Evolutionary conservation across 176 grass and related monocot species (phyloP), one percentile per base, ranked within the genome.

Genomic region (Cenchrus americanus): DNA sequence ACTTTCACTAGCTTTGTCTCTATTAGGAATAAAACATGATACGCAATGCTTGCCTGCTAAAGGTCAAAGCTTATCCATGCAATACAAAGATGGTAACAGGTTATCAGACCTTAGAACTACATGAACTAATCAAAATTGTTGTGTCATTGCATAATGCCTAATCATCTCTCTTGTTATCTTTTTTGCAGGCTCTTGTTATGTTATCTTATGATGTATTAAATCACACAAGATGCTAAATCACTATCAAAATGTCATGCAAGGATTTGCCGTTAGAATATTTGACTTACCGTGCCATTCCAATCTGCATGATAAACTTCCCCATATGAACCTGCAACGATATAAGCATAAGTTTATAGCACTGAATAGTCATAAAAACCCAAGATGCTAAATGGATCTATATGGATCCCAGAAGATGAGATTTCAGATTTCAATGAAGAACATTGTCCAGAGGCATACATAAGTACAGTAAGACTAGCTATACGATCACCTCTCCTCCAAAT

Each of bases 261-360:
- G 21, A 30, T 30, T 30, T 30, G n/a, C 26, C 68, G 48, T 81
- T 69, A 76, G 77, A 75, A 73, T 79, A 84, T 63, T 84, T 34
- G 43, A 87, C 93, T 96, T 92, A 99, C 93, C 59, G 96, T 99
- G 85, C 91, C 96, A 90, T 99, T 90, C 96, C 91, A 99, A 82
- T 99, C 93, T 81, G 96, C 96, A 80, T 41, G 93, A 96, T 99
- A 99, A 37, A 99, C 27, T 30, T 30, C 27, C 27, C 27, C 27
- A 30, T 30, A 30, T 30, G 27, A 30, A 30, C 27, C 27, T 96
- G 81, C 5, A 84, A 83, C 21, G 44, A 69, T 70, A 78, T 41
- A 53, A 67, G 23, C 10, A 5, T 22, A 80, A 79, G 59, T 83
- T 83, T 9, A 64, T 60, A 32, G 19, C 49, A 89, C 10, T 60